Evolutionary conservation across 2,329 filamentous ascomycete species (phyloP).

Genomic region (Aureobasidium vineae): DNA sequence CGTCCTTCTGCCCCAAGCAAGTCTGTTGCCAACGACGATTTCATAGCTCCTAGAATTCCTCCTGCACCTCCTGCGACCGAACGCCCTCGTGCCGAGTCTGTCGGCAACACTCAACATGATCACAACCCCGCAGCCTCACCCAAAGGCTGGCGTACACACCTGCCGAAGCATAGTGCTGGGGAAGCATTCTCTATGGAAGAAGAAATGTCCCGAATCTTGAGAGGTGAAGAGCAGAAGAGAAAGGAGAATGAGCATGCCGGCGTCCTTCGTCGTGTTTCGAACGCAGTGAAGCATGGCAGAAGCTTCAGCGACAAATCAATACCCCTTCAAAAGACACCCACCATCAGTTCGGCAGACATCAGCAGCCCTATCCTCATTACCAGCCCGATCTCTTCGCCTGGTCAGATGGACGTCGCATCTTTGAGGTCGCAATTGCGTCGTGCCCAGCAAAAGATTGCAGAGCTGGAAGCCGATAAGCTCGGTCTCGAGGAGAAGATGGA

Average conservation of each 20-base stretch:
- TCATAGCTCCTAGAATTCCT: slow-evolving; percentile 48
- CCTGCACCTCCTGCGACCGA: slow-evolving; percentile 42
- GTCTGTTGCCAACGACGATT: slow-evolving; percentile 42
- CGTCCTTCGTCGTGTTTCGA: slow-evolving; percentile 84
- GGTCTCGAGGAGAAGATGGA: slow-evolving; percentile 54
- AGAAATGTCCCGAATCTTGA: slow-evolving; percentile 86
- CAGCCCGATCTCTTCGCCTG: slow-evolving; percentile 62
- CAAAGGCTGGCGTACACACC: slow-evolving; percentile 33
- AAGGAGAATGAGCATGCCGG: slow-evolving; percentile 43
- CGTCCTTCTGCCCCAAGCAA: slow-evolving; percentile 47
- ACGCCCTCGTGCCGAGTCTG: slow-evolving; percentile 42
- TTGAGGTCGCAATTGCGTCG: slow-evolving; percentile 71
- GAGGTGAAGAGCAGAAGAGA: slow-evolving; percentile 63
- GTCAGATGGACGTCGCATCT: slow-evolving; percentile 47
- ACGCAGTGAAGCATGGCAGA: slow-evolving; percentile 88
- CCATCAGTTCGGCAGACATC: slow-evolving; percentile 29
- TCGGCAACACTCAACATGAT: slow-evolving; percentile 47
- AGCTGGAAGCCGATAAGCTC: slow-evolving; percentile 77
- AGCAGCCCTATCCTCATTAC: slow-evolving; percentile 57
- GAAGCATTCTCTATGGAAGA: slow-evolving; percentile 94
- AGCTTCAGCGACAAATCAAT: slow-evolving; percentile 66
- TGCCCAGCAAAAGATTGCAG: slow-evolving; percentile 79
- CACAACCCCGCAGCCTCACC: slow-evolving; percentile 35
- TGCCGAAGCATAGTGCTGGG: slow-evolving; percentile 63
- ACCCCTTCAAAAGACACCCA: slow-evolving; percentile 27